Percentiles rank a stretch among this genome's conserved stretches.
phyloP scores from a whole-genome alignment of 2,329 filamentous ascomycete genomes.

The Graphilbum fragrans region DNA sequence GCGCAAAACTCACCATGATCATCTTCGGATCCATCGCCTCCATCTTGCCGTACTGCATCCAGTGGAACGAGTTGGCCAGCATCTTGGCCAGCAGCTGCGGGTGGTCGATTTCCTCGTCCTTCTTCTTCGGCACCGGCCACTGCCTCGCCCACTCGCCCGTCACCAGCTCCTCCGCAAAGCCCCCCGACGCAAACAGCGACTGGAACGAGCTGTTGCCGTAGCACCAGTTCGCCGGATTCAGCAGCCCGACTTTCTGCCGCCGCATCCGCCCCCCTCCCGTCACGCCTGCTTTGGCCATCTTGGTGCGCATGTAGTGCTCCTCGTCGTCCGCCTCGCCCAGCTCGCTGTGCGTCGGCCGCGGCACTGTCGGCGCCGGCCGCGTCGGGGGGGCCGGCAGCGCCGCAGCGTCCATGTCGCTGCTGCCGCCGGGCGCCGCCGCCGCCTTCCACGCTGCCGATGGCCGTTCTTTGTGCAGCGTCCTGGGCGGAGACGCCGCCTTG shows the following conservation, averaged over 20 bases:
- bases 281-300: slow-evolving; percentile 23
- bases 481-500: slow-evolving; percentile 32
- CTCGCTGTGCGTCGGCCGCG: slow-evolving; percentile 68
- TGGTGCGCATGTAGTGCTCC: slow-evolving; percentile 24
- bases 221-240: slow-evolving; percentile 74
- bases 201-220: slow-evolving; percentile 91
- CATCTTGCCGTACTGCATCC: slow-evolving; percentile 40
- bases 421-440: neutral
- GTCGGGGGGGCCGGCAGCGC: slow-evolving; percentile 45
- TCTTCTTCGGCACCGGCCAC: slow-evolving; percentile 57
- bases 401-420: slow-evolving; percentile 4
- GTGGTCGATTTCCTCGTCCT: slow-evolving; percentile 37
- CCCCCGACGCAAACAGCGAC: slow-evolving; percentile 60
- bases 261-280: slow-evolving; percentile 16
- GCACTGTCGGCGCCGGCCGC: slow-evolving; percentile 56
- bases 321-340: slow-evolving; percentile 34
- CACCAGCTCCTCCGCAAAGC: slow-evolving; percentile 55
- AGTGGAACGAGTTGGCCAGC: slow-evolving; percentile 45
- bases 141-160: slow-evolving; percentile 44
- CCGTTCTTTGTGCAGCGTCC: neutral
- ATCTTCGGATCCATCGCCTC: slow-evolving; percentile 39
- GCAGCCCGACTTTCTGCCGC: slow-evolving; percentile 55
- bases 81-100: slow-evolving; percentile 50
- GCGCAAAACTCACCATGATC: slow-evolving; percentile 35
- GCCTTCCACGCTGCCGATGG: slow-evolving; percentile 3